These are phyloP conservation scores for Paramecium octaurelia DNA, from an alignment of 73 alveolate genomes.

Conservation along the genomic window DNA sequence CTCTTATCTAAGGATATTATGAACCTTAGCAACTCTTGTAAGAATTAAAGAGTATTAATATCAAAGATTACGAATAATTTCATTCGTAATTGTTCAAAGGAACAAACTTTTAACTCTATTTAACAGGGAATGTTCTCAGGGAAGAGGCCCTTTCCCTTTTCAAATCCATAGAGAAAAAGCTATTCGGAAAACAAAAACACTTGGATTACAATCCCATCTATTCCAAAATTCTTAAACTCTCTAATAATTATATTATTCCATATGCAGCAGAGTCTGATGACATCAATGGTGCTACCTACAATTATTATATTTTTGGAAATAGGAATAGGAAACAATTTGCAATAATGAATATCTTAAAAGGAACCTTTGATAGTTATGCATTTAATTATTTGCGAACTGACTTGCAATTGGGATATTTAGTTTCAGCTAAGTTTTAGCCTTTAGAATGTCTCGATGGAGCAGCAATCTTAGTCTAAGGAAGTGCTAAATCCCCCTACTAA, in stretches of 20 bases:
- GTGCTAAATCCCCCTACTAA: background rate
- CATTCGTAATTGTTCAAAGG: background rate
- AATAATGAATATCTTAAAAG: background rate
- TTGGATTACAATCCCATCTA: background rate
- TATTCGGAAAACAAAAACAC: background rate
- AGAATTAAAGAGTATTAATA: background rate
- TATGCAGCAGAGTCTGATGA: background rate
- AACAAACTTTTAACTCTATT: background rate
- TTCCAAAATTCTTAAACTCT: background rate
- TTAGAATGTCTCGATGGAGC: conserved; percentile 26
- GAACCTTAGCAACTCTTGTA: background rate
- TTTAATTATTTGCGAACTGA: background rate
- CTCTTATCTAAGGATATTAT: background rate
- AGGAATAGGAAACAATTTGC: background rate
- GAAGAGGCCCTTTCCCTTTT: background rate
- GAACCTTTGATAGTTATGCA: background rate
- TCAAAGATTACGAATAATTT: background rate
- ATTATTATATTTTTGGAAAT: background rate
- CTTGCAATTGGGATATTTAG: background rate
- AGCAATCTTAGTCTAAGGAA: background rate
- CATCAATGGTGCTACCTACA: background rate
- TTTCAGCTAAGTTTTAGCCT: background rate
- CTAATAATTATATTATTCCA: background rate
- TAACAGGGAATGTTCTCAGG: background rate
- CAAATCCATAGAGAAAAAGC: background rate